Percentiles rank a stretch among this genome's conserved stretches.
Evolutionary conservation across 257 asterid species (phyloP).

Genomic region (Solanum lignicaule): DNA sequence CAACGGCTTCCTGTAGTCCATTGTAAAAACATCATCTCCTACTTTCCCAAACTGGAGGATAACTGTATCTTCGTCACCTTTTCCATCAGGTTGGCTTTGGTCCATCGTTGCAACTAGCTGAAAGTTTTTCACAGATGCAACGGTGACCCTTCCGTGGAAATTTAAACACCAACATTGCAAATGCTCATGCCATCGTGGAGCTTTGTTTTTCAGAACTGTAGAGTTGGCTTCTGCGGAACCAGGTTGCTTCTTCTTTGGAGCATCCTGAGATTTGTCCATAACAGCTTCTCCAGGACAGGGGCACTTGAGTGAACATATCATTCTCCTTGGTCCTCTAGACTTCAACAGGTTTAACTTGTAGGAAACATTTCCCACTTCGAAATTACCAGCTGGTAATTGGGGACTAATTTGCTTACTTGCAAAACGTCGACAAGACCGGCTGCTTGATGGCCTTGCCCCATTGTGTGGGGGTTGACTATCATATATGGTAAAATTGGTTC

Average conservation of each 20-base stretch:
- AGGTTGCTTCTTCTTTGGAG: slow-evolving; percentile 17
- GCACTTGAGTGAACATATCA: slow-evolving; percentile 56
- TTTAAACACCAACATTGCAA: slow-evolving; percentile 97
- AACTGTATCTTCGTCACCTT: slow-evolving; percentile 75
- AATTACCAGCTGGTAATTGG: slow-evolving; percentile 77
- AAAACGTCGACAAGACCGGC: slow-evolving; percentile 66
- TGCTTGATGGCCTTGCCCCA: slow-evolving; percentile 75
- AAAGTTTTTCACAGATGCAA: slow-evolving; percentile 89
- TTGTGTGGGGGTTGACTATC: slow-evolving; percentile 75
- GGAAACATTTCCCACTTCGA: slow-evolving; percentile 67
- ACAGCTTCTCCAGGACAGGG: slow-evolving; percentile 22
- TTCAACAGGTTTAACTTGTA: slow-evolving; percentile 83
- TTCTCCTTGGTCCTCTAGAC: slow-evolving; percentile 95
- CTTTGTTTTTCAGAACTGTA: slow-evolving; percentile 66
- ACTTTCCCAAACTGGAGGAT: slow-evolving; percentile 88
- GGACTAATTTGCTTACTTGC: slow-evolving; percentile 88
- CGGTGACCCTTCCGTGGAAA: slow-evolving; percentile 92
- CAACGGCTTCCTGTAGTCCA: slow-evolving; percentile 86
- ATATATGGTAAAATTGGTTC: slow-evolving; percentile 75
- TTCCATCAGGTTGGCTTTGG: slow-evolving; percentile 73
- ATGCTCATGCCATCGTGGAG: slow-evolving; percentile 93
- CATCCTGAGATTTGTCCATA: slow-evolving; percentile 11
- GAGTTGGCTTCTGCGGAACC: slow-evolving; percentile 7
- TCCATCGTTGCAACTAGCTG: slow-evolving; percentile 69
- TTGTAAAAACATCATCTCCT: slow-evolving; percentile 66